A percentile compares a stretch with the other conserved stretches of the same genome.
These are phyloP conservation scores for Byssochlamys sp. DNA, from an alignment of 2,329 filamentous ascomycete species.

Conservation along the genomic window DNA sequence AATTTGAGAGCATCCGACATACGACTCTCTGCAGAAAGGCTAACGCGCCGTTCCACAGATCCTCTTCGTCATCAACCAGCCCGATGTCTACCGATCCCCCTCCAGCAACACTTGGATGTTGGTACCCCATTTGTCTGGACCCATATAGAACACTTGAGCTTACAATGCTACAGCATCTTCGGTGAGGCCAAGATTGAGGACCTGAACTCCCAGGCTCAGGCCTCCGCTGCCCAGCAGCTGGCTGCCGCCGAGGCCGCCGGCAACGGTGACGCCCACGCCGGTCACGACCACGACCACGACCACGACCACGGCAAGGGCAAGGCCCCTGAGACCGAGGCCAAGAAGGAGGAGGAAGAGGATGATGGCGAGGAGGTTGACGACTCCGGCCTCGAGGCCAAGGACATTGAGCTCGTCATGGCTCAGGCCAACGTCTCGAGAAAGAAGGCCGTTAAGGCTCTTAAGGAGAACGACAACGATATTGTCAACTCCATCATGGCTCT, in stretches of 20 bases:
- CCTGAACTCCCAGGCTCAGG: slow-evolving; percentile 94
- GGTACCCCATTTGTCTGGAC: slow-evolving; percentile 36
- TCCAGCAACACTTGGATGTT: slow-evolving; percentile 99
- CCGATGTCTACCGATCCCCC: slow-evolving; percentile 98
- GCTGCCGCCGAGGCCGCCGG: slow-evolving; percentile 60
- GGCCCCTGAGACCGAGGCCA: slow-evolving; percentile 49
- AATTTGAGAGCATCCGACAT: slow-evolving; percentile 6
- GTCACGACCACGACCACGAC: slow-evolving; percentile 44
- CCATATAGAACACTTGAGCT: slow-evolving; percentile 9
- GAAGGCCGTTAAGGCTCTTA: slow-evolving; percentile 93
- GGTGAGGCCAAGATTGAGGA: slow-evolving; percentile 99
- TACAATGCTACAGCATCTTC: slow-evolving; percentile 63
- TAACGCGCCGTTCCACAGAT: slow-evolving; percentile 50
- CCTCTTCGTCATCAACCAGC: slow-evolving; percentile 98
- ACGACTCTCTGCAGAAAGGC: not conserved
- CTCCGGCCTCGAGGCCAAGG: slow-evolving; percentile 90
- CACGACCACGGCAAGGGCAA: slow-evolving; percentile 53
- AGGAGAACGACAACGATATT: slow-evolving; percentile 98
- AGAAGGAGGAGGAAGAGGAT: slow-evolving; percentile 74
- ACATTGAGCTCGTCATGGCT: slow-evolving; percentile 98
- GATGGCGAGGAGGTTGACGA: slow-evolving; percentile 94
- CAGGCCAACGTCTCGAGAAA: slow-evolving; percentile 94
- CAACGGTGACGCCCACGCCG: slow-evolving; percentile 51
- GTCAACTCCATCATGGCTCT: slow-evolving; percentile 99
- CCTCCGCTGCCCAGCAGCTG: slow-evolving; percentile 89